phyloP scores from a whole-genome alignment of 345 rosid species.

The thale cress (Arabidopsis thaliana) region DNA sequence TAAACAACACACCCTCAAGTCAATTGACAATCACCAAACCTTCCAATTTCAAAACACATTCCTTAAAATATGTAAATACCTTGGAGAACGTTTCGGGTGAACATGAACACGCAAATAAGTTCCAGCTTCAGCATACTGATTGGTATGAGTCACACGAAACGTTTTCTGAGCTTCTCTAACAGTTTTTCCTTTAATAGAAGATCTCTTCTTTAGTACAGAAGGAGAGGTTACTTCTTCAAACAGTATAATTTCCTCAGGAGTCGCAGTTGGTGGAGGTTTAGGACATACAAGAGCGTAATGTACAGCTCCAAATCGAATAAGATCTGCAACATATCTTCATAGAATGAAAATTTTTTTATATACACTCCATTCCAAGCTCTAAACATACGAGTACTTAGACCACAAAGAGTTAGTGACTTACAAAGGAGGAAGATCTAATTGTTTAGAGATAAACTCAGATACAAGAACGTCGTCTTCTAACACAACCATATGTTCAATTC shows the following conservation, averaged over 20 bases:
- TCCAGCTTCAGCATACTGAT: constrained; percentile 78
- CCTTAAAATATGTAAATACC: constrained; percentile 48
- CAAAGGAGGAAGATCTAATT: constrained; percentile 85
- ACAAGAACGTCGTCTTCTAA: constrained; percentile 68
- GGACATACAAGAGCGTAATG: constrained; percentile 95
- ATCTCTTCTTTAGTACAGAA: constrained; percentile 62
- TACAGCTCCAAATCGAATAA: constrained; percentile 89
- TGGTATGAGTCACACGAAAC: constrained; percentile 64
- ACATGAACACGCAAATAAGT: constrained; percentile 86
- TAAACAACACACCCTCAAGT: neutral
- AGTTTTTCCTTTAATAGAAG: constrained; percentile 84
- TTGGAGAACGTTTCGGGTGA: constrained; percentile 93
- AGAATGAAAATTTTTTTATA: constrained; percentile 49
- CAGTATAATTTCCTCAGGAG: constrained; percentile 64
- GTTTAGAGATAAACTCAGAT: constrained; percentile 61
- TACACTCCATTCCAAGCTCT: constrained; percentile 30
- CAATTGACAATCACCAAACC: neutral
- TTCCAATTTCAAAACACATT: neutral
- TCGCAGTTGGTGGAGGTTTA: constrained; percentile 82
- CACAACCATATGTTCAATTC: constrained; percentile 87
- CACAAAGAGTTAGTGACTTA: constrained; percentile 49
- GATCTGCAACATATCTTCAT: constrained; percentile 97
- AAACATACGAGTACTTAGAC: constrained; percentile 14
- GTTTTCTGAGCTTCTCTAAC: constrained; percentile 91
- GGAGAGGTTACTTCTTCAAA: constrained; percentile 76